Evolutionary conservation across 495 filamentous ascomycete species (phyloP).

Genomic region (Hypoxylon cercidicola): DNA sequence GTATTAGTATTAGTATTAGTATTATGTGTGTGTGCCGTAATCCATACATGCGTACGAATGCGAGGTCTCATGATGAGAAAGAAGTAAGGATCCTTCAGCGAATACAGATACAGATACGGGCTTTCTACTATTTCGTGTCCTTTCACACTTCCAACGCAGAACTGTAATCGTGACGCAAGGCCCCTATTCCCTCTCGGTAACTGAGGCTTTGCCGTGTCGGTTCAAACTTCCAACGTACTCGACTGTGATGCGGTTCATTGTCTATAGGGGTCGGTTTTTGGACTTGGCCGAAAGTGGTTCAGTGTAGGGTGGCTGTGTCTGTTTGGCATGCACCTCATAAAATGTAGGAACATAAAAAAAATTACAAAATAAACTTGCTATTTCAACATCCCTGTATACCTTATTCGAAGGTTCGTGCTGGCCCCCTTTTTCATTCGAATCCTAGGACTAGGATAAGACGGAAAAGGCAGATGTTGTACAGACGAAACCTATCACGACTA

Average conservation of each 20-base stretch:
- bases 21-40: constrained; percentile 15
- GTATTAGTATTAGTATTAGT: too few relatives aligned
- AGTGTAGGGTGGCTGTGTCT: constrained; percentile 42
- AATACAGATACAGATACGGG: neutral
- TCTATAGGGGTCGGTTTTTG: neutral
- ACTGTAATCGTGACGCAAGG: neutral
- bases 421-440: constrained; percentile 14
- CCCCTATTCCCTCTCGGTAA: neutral
- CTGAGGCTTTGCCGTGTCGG: constrained; percentile 21
- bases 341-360: constrained; percentile 20
- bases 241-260: too few relatives aligned
- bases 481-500: constrained; percentile 7
- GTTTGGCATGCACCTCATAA: constrained; percentile 40
- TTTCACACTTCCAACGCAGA: too few relatives aligned
- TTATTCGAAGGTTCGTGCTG: constrained; percentile 35
- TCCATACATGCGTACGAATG: constrained; percentile 11
- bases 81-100: constrained; percentile 1
- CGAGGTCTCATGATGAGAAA: constrained; percentile 7
- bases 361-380: neutral
- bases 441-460: constrained; percentile 2
- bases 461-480: constrained; percentile 16
- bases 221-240: constrained; percentile 28
- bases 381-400: constrained; percentile 36
- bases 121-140: too few relatives aligned
- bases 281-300: constrained; percentile 34